Evolutionary conservation across 192 early-diverging fungal genomes (phyloP), one percentile per base, ranked within the genome.

Genomic region (Umbelopsis sp.): DNA sequence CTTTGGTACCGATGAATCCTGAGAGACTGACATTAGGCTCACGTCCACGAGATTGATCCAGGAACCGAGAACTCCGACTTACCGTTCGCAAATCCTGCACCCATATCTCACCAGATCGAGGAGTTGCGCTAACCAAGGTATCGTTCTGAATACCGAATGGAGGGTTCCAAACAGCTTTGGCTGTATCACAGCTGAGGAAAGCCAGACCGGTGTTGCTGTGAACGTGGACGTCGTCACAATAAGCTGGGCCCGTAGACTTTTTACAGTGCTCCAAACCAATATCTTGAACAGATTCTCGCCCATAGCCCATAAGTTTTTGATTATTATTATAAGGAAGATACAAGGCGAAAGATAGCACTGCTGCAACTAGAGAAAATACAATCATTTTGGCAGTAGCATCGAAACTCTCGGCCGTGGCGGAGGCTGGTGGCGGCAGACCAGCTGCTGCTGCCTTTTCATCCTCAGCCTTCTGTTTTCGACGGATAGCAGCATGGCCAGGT

Each of bases 81-180:
- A 69, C 67, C 67, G 20, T 22, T 4, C 37, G 25, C 67, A 69
- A 23, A 69, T 69, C 67, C 12, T 69, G 67, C 9, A 69, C 67
- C 67, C 67, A 69, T 2, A 69, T 69, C 45, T 69, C 67, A 35
- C 67, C 67, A 69, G 48, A 51, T 16, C 55, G 55, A 35, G 55
- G 55, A 11, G 30, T 11, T 6, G 33, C 18, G 4, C 21, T 21
- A 4, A 69, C 21, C 13, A 69, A 20, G 25, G 35, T 41, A n/a
- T 69, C 67, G 18, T 69, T 46, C 11, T 69, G 47, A 23, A 69
- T 50, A 41, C 67, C 67, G 11, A 69, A 30, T 41, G 51, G 49
- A 16, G 67, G 67, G 16, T 69, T 48, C 67, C 67, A 69, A 0
- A 69, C 21, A 9, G 48, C 49, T 33, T 52, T 49, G 6, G 48